A percentile compares a stretch with the other conserved stretches of the same genome.
phyloP scores from a whole-genome alignment of 164 flowering plant species.

The Aristolochia fimbriata region DNA sequence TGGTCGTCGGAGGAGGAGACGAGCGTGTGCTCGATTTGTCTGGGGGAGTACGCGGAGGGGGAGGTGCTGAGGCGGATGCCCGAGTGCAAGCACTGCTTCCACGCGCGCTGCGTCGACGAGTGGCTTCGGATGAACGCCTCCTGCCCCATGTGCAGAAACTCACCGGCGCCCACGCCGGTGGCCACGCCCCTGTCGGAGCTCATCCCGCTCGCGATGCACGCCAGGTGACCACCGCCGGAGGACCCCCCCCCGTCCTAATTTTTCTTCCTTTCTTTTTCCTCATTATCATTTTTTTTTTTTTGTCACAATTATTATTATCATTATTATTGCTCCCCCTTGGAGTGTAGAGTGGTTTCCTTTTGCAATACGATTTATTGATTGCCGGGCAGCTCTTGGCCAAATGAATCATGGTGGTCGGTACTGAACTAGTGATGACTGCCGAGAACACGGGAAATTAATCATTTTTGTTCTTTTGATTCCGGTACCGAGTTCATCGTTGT shows the following conservation, averaged over 20 bases:
- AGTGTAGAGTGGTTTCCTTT: too few species aligned
- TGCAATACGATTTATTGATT: too few species aligned
- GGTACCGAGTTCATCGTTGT: too few species aligned
- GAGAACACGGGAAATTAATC: too few species aligned
- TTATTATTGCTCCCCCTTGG: too few species aligned
- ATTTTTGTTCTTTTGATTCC: too few species aligned
- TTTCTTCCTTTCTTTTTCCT: not conserved
- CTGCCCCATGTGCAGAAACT: slow-evolving; percentile 49
- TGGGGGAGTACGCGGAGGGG: slow-evolving; percentile 33
- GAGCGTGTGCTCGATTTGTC: slow-evolving; percentile 40
- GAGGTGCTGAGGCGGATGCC: slow-evolving; percentile 41
- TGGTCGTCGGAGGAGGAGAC: slow-evolving; percentile 30
- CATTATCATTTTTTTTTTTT: not conserved
- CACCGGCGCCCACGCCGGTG: slow-evolving; percentile 30
- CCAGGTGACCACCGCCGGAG: slow-evolving; percentile 18
- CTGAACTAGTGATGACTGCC: too few species aligned
- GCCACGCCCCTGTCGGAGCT: slow-evolving; percentile 38
- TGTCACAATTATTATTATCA: too few species aligned
- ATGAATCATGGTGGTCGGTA: too few species aligned
- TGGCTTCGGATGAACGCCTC: slow-evolving; percentile 51
- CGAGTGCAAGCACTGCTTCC: slow-evolving; percentile 53
- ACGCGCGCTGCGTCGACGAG: slow-evolving; percentile 44
- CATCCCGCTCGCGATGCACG: slow-evolving; percentile 35
- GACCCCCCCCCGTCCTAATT: not conserved
- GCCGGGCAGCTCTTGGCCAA: too few species aligned